Base-by-base conservation (phyloP, 495 filamentous ascomycete species). In the Aspergillus wentii region DNA sequence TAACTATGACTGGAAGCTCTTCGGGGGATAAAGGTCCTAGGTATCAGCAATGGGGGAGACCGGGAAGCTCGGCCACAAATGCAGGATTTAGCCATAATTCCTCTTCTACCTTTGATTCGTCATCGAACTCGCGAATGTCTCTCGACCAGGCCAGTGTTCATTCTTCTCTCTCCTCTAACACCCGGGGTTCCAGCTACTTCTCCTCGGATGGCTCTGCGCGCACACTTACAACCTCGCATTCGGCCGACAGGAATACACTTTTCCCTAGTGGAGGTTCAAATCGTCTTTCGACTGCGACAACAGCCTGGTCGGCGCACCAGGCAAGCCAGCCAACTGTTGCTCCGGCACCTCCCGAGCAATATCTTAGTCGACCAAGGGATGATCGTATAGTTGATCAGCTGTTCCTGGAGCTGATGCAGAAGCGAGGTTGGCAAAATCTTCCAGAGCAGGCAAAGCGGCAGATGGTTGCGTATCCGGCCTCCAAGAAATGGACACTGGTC, bases 401-500 rank as follows among this genome's bases (percentile, higher is more conserved):
- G 62, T 98, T 97, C 48, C 68, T 89, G 45, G 84, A 85, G 21
- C 67, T 98, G 48, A 98, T 98, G 94, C 81, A 92, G 48, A 97
- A 98, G 62, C 81, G 92, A 54, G 92, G 90, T 39, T 97, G 88
- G 84, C 88, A 94, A 61, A 89, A 90, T 54, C 74, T 97, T 35
- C 92, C 92, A n/a, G 92, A 97, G 49, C 87, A 94, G 61, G 94
- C 91, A 17, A 79, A 83, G 48, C 74, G 91, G 41, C 92, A 97
- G 62, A 96, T 98, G 88, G 72, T 89, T 60, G 86, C 88, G 11
- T 97, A 98, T 52, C 86, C 88, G 9, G 74, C 91, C 17, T 76
- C 77, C 30, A 97, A 97, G 68, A 98, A 98, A 68, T 98, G 92
- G 92, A 94, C 88, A 2, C 71, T 98, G 42, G 88, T 98, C 33